Base-by-base conservation (phyloP, 345 rosid genomes). In the Diplotaxis tenuifolia region DNA sequence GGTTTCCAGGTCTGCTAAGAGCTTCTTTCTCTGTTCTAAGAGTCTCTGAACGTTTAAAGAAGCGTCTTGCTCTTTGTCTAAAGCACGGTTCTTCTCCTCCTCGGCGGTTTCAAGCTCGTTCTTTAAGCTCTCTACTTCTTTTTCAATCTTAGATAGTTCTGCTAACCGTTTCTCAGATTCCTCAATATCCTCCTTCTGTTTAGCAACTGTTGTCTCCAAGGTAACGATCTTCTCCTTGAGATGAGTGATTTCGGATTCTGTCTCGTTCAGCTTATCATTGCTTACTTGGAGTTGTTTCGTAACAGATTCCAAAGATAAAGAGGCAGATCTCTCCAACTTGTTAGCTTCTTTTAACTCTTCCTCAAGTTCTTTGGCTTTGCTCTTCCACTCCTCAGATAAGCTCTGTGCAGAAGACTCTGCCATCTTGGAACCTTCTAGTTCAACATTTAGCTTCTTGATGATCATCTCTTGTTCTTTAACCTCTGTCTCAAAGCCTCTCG, bases 201-300 rank as follows among this genome's bases (percentile, higher is more conserved):
- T 87, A 50, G 80, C 79, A 53, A 82, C 56, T 45, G 89, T 87
- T 81, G 88, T 85, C 85, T 95, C 96, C 85, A 92, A 78, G 56
- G 87, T 79, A 31, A 83, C 86, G 49, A 86, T 88, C 77, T 87
- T 92, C 80, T 84, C 96, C 81, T 83, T 92, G 31, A 95, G 92
- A 70, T 74, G 45, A 57, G 83, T 69, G 45, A 82, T 83, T 77
- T 95, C 92, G 22, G 84, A 67, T 78, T 87, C 89, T 14, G 84
- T 84, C 65, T 85, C 90, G 50, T 87, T 94, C 82, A 92, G 54
- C 20, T 82, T 70, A 74, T 84, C 96, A 67, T 88, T 90, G 80
- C 78, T 90, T 63, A 62, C 89, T 83, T 87, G 90, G n/a, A 90
- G 84, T 67, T 92, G 94, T 82, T 89, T 90, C 97, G 84, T 86